Conservation (phyloP, 129 eudicot genomes). For the Daucus carota region DH1_v3.0 NC_030382.2:40714501-40715000, state of each 20-base stretch:
- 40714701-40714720: neutral
- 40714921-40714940: too few species aligned
- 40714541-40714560: neutral
- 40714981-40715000: too few species aligned
- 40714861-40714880: too few species aligned
- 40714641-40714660: neutral
- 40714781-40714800: neutral
- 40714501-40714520: neutral
- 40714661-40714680: neutral
- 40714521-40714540: neutral
- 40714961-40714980: too few species aligned
- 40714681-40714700: neutral
- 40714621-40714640: neutral
- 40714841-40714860: too few species aligned
- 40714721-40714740: neutral
- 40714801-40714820: neutral
- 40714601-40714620: neutral
- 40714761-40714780: neutral
- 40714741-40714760: neutral
- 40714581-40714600: neutral
- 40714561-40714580: neutral
- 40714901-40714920: too few species aligned
- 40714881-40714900: too few species aligned
- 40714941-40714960: too few species aligned
- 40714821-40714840: neutral